A percentile compares a stretch with the other conserved stretches of the same genome.
Conservation (phyloP, 73 alveolate genomes). For the Blepharisma stoltei region DNA sequence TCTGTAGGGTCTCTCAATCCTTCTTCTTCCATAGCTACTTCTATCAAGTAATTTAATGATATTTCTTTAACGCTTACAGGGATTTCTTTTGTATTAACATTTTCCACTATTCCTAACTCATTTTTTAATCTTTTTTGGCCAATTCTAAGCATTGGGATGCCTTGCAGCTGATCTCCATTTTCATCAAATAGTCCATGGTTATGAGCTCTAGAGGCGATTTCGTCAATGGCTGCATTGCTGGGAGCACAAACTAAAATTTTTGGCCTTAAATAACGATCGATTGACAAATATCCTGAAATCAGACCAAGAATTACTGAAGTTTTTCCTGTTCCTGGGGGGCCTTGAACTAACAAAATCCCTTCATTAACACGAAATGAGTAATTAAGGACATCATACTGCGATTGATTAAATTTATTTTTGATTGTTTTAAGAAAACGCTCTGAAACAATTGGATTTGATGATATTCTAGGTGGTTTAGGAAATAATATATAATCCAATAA, state of each 20-base stretch:
- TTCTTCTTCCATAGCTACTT: not conserved
- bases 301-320: not conserved
- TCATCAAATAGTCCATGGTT: constrained; percentile 52
- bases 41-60: not conserved
- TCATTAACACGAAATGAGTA: not conserved
- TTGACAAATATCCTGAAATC: not conserved
- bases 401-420: too few species aligned
- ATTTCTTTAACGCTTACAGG: constrained; percentile 6
- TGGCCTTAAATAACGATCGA: not conserved
- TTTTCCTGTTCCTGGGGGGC: constrained; percentile 39
- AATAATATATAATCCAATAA: too few species aligned
- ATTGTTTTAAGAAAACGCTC: too few species aligned
- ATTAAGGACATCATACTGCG: too few species aligned
- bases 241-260: constrained; percentile 77
- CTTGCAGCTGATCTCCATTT: constrained; percentile 36
- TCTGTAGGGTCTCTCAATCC: constrained; percentile 31
- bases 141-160: constrained; percentile 43
- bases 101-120: not conserved
- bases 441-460: too few species aligned
- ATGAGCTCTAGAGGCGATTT: constrained; percentile 52
- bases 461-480: too few species aligned
- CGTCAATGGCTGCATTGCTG: constrained; percentile 84
- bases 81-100: not conserved
- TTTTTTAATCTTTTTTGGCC: constrained; percentile 21
- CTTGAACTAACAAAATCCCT: constrained; percentile 26